A percentile compares a stretch with the other conserved stretches of the same genome.
Evolutionary conservation across 768 basidiomycete species (phyloP).

Genomic region (Ephemerocybe angulata): DNA sequence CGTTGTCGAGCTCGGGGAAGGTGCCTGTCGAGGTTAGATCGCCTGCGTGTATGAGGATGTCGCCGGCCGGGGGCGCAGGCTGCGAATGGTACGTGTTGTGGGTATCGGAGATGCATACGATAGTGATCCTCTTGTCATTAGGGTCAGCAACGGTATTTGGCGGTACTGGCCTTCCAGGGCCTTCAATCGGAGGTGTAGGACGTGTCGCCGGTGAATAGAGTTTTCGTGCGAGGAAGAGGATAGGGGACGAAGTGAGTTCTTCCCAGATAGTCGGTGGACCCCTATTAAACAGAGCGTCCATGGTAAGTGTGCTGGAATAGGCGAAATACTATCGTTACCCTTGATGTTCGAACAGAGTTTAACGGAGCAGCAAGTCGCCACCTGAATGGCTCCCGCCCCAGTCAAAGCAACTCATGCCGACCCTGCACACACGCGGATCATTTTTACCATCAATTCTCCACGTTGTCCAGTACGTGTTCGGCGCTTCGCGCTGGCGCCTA

Average conservation of each 20-base stretch:
- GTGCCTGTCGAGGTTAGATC: constrained; percentile 38
- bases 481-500: too few species aligned
- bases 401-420: too few species aligned
- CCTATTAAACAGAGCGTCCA: constrained; percentile 1
- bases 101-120: constrained; percentile 40
- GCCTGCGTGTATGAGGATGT: constrained; percentile 40
- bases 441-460: too few species aligned
- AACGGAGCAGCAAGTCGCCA: too few species aligned
- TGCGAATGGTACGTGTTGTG: constrained; percentile 28
- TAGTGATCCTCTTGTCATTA: constrained; percentile 13
- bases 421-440: too few species aligned
- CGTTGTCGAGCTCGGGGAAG: constrained; percentile 23
- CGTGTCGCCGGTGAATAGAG: not conserved
- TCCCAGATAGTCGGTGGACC: constrained; percentile 5
- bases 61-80: constrained; percentile 31
- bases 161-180: too few species aligned
- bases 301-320: not conserved
- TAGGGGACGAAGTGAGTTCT: constrained; percentile 2
- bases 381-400: too few species aligned
- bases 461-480: too few species aligned
- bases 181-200: not conserved
- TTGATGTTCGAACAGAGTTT: too few species aligned
- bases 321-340: too few species aligned
- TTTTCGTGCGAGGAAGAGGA: not conserved
- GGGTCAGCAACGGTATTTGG: not conserved